Evolutionary conservation across 768 basidiomycete genomes (phyloP).

Genomic region (Lentinula sp.): DNA sequence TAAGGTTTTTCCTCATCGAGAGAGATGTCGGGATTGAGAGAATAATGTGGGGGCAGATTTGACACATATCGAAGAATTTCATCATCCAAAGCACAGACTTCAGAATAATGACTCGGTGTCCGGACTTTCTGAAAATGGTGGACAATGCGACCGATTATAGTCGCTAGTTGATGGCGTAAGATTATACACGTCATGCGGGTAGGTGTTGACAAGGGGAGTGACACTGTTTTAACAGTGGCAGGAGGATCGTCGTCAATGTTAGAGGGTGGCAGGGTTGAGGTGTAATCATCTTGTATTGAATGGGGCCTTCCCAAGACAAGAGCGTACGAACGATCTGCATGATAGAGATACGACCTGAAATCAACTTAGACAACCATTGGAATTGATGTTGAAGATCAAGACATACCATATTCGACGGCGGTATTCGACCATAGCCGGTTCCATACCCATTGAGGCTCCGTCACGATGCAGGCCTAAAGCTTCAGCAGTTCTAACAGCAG

Average conservation of each 20-base stretch:
- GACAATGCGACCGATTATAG: slow-evolving; percentile 84
- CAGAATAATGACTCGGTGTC: slow-evolving; percentile 72
- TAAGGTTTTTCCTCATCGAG: slow-evolving; percentile 61
- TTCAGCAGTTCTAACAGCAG: slow-evolving; percentile 88
- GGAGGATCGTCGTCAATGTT: slow-evolving; percentile 64
- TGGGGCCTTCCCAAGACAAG: slow-evolving; percentile 87
- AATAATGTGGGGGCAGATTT: slow-evolving; percentile 72
- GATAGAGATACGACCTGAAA: slow-evolving; percentile 80
- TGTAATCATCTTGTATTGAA: slow-evolving; percentile 85
- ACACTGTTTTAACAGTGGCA: slow-evolving; percentile 36
- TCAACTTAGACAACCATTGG: slow-evolving; percentile 7
- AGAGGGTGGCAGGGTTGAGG: slow-evolving; percentile 71
- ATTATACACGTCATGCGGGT: slow-evolving; percentile 87
- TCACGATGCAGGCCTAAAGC: slow-evolving; percentile 91
- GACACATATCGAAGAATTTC: slow-evolving; percentile 75
- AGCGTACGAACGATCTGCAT: slow-evolving; percentile 90
- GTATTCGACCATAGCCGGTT: slow-evolving; percentile 77
- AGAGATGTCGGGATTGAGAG: slow-evolving; percentile 69
- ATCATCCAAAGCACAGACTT: slow-evolving; percentile 77
- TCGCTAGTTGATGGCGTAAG: slow-evolving; percentile 73
- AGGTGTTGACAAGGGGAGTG: slow-evolving; percentile 59
- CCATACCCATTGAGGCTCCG: slow-evolving; percentile 72
- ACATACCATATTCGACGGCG: slow-evolving; percentile 81
- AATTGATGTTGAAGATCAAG: not conserved
- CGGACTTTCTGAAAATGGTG: slow-evolving; percentile 90